These are phyloP conservation scores for Septoria petroselini DNA, from an alignment of 2,329 filamentous ascomycete genomes.

Conservation along the genomic window DNA sequence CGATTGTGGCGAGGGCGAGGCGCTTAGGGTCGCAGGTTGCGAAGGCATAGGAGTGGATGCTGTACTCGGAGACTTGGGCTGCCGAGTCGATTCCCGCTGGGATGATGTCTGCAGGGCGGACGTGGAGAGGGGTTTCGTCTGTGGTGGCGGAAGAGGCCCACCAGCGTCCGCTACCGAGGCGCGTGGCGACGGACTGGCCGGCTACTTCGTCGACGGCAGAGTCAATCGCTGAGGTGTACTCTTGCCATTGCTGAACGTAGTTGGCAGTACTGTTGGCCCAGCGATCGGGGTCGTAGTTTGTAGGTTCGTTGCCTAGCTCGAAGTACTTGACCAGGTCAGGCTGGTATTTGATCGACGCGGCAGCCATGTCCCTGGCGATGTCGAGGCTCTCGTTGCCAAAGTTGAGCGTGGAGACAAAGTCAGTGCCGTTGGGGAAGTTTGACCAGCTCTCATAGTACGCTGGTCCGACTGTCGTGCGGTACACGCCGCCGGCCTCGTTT, in stretches of 20 bases:
- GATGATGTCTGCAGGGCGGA: slow-evolving; percentile 33
- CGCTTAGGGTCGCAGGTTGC: slow-evolving; percentile 32
- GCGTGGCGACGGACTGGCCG: slow-evolving; percentile 6
- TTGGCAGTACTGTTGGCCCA: slow-evolving; percentile 30
- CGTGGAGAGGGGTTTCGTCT: slow-evolving; percentile 31
- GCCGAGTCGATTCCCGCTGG: slow-evolving; percentile 31
- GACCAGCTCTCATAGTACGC: slow-evolving; percentile 35
- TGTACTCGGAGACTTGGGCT: slow-evolving; percentile 32
- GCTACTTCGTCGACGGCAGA: slow-evolving; percentile 24
- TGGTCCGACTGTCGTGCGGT: slow-evolving; percentile 33
- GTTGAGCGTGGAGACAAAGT: slow-evolving; percentile 34
- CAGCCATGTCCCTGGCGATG: slow-evolving; percentile 32
- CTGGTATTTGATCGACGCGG: slow-evolving; percentile 33
- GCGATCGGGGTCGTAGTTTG: slow-evolving; percentile 29
- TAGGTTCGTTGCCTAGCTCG: slow-evolving; percentile 36
- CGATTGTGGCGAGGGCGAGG: slow-evolving; percentile 28
- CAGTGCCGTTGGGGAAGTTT: slow-evolving; percentile 32
- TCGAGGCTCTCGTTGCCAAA: slow-evolving; percentile 33
- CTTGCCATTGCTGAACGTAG: slow-evolving; percentile 35
- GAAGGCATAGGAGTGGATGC: slow-evolving; percentile 35
- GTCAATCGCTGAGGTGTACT: slow-evolving; percentile 33
- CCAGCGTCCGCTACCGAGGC: slow-evolving; percentile 26
- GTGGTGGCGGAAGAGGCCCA: slow-evolving; percentile 35
- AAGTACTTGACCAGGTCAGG: slow-evolving; percentile 28
- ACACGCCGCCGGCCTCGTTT: slow-evolving; percentile 31